phyloP scores from a whole-genome alignment of 495 filamentous ascomycete species.

The Amorphotheca resinae region DNA sequence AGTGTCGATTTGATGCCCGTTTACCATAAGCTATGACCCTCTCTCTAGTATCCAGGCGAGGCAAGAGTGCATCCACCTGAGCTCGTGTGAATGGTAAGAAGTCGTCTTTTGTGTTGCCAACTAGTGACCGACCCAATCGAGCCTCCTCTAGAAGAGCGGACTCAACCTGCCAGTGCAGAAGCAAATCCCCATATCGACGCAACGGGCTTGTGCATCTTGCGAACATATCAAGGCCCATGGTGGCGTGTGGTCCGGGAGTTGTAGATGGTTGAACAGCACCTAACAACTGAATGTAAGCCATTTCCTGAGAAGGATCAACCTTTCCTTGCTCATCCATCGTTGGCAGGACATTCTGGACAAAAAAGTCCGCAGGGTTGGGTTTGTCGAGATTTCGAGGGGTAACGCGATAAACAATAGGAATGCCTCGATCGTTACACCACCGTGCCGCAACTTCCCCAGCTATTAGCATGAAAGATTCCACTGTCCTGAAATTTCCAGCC shows the following conservation, averaged over 20 bases:
- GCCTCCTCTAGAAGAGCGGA: constrained; percentile 63
- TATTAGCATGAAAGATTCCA: constrained; percentile 52
- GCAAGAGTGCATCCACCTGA: constrained; percentile 42
- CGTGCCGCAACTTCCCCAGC: constrained; percentile 58
- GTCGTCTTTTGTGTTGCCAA: constrained; percentile 26
- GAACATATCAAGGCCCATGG: constrained; percentile 58
- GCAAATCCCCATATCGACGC: constrained; percentile 68
- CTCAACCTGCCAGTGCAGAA: constrained; percentile 90
- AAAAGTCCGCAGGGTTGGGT: constrained; percentile 23
- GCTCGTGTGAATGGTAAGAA: constrained; percentile 52
- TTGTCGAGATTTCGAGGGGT: constrained; percentile 48
- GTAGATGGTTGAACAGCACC: constrained; percentile 41
- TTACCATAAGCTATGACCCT: constrained; percentile 24
- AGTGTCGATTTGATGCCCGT: constrained; percentile 30
- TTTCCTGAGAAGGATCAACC: constrained; percentile 15
- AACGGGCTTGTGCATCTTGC: constrained; percentile 76
- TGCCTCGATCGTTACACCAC: constrained; percentile 62
- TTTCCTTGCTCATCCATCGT: constrained; percentile 19
- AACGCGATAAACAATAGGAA: constrained; percentile 68
- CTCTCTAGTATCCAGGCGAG: constrained; percentile 38
- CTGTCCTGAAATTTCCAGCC: background rate
- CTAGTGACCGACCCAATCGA: constrained; percentile 37
- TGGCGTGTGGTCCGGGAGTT: constrained; percentile 38
- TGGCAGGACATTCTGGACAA: constrained; percentile 24
- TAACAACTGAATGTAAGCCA: constrained; percentile 30